Base-by-base conservation (phyloP, 2,329 filamentous ascomycete genomes). In the Exophiala alcalophila region DNA sequence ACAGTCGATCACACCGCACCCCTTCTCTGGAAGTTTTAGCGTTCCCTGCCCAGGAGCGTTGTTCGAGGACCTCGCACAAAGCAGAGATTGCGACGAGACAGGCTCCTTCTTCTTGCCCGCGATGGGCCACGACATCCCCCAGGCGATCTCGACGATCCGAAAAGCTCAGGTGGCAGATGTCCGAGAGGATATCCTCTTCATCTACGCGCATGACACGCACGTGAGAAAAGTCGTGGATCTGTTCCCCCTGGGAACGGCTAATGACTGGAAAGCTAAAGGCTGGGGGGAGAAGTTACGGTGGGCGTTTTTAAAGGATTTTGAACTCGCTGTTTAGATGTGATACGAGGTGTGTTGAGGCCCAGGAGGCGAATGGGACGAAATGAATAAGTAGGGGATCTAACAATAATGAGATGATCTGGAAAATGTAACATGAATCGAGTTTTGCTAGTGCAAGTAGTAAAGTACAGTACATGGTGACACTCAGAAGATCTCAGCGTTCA, bases 191-290 rank as follows among this genome's bases (percentile, higher is more conserved):
- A 19, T 33, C 7, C 19, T 33, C 6, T 33, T 33, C 6, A 50
- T 59, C 21, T 43, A 56, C n/a, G 50, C 36, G n/a, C 28, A 59
- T 11, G 36, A 48, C 28, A 45, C 49, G 14, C n/a, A n/a, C n/a
- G n/a, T n/a, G n/a, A n/a, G n/a, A n/a, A n/a, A n/a, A n/a, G n/a
- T n/a, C n/a, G 11, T 40, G 4, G 47, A 57, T 34, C 48, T 50
- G 37, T 40, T 31, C 18, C 58, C 63, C 26, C 54, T 58, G 2
- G 19, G 14, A 10, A 12, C 15, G 4, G 32, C 26, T 19, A 51
- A 56, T 8, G 55, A 54, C n/a, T 63, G 59, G 59, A 57, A 58
- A 40, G 40, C 40, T 21, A 54, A 57, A 23, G 52, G 56, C 4
- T 60, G 44, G 55, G 54, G 53, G 20, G 31, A 50, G 21, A 47